These are phyloP conservation scores for Medakamo hakoo DNA, from an alignment of 139 green algal genomes.

Conservation along the genomic window DNA sequence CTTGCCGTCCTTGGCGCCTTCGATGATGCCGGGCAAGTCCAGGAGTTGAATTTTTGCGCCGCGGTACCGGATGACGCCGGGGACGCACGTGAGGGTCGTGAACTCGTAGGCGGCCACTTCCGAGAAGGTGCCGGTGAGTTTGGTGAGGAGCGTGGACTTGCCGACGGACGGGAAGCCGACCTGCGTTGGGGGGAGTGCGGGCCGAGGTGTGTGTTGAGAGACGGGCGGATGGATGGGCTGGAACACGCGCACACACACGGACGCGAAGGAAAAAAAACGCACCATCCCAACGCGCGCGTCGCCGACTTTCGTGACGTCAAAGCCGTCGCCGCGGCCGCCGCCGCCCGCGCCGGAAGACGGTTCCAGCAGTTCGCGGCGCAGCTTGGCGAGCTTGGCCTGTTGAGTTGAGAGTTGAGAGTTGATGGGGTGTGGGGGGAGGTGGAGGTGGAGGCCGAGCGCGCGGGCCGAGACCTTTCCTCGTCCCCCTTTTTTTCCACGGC, in stretches of 20 bases:
- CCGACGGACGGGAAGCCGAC: conserved; percentile 92
- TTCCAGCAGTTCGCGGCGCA: conserved; percentile 86
- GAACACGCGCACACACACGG: too few relatives aligned
- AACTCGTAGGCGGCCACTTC: conserved; percentile 95
- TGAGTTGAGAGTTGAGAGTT: conserved; percentile 15
- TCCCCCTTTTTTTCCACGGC: not conserved
- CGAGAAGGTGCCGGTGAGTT: conserved; percentile 94
- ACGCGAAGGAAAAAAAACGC: too few relatives aligned
- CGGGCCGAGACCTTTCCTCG: not conserved
- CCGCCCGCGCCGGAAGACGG: conserved; percentile 39
- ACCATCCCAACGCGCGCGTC: conserved; percentile 89
- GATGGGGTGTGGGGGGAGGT: not conserved
- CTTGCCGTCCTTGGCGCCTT: conserved; percentile 94
- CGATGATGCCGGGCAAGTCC: conserved; percentile 96
- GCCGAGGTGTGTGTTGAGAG: too few relatives aligned
- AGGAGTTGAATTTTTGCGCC: conserved; percentile 86
- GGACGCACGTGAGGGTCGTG: conserved; percentile 93
- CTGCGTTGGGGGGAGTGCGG: too few relatives aligned
- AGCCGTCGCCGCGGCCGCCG: conserved; percentile 68
- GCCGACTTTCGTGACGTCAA: conserved; percentile 96
- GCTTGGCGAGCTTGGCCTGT: conserved; percentile 96
- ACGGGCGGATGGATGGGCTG: too few relatives aligned
- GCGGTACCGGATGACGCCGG: conserved; percentile 80
- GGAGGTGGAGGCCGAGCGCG: not conserved
- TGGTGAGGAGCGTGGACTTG: conserved; percentile 95